Base-by-base conservation (phyloP, 1,284 basidiomycete genomes). In the Sporisorium exsertum region DNA sequence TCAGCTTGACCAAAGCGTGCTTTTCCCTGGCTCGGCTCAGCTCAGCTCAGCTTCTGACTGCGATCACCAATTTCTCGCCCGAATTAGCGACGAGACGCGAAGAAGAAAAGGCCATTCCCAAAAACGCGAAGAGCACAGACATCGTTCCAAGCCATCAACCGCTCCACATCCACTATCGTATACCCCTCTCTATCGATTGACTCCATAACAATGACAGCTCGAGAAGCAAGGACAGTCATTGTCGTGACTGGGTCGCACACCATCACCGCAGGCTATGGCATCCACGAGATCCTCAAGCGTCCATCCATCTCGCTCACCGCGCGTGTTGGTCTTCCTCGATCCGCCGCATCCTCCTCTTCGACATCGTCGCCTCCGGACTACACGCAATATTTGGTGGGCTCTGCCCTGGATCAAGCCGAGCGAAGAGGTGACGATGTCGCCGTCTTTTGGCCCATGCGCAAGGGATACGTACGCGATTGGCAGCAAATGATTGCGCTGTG, bases 401-500 rank as follows among this genome's bases (percentile, higher is more conserved):
- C 90, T 2, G 90, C 91, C 64, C 89, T 97, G 10, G 92, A 93
- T 73, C 92, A 93, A 72, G 94, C 93, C 0, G 86, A 94, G 42
- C 89, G 89, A 9, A 88, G 90, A 13, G 91, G 90, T 18, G 91
- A 92, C 62, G 91, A 92, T 52, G 86, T 95, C 22, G 87, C 90
- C 22, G 86, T 95, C 22, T 92, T 90, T 46, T 95, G 92, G 92
- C 94, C 95, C 0, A 94, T 97, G 81, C 89, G 90, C 63, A 89
- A 92, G 32, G 92, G 91, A 7, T 89, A 90, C 76, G 88, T 95
- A 51, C 87, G 87, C 45, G 93, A 97, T 84, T 97, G 93, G 91
- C 89, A 89, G n/a, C 95, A 95, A 76, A 91, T 94, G 46, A 94
- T 95, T 84, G 95, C 93, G 6, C 87, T 98, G 45, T 93, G 95